Base-by-base conservation (phyloP, 2,329 filamentous ascomycete species). In the Colletotrichum sp. region DNA sequence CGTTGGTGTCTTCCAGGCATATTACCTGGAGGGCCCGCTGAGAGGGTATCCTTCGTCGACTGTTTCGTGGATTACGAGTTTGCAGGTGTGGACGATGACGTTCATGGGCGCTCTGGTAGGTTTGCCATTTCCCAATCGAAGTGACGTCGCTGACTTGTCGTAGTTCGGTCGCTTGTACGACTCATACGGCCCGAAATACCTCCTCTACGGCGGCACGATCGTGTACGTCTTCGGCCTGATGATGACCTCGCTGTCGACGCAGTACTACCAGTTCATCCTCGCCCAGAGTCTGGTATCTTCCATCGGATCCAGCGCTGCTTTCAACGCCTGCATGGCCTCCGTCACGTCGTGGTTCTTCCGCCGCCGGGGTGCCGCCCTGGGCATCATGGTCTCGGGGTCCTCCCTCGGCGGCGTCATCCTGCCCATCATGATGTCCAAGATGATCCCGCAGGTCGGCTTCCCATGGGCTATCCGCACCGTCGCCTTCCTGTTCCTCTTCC, bases 161-260 rank as follows among this genome's bases (percentile, higher is more conserved):
- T 75, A 83, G 73, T 92, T 86, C 67, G 93, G 94, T 2, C 90
- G 89, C 55, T 63, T 93, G 13, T 94, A 91, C 79, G 93, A 95
- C 82, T 90, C 87, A 77, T 90, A 91, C 78, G 93, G 93, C 3
- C 92, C 93, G 1, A 87, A 88, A 52, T 90, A 86, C 75, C 85
- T 95, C 6, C 84, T 93, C 16, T 77, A 89, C 22, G 79, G 84
- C 68, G 92, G 92, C 34, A 88, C 88, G 6, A 79, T 92, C 75
- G 81, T 90, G 73, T 91, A 93, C 82, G 87, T 94, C 77, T 90
- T 94, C 62, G 90, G 91, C 29, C 83, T 94, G 22, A 93, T 94
- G 91, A 93, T 94, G 91, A 87, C 89, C 0, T 91, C 89, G 19
- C 84, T 94, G 12, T 84, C 85, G 6, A 82, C 78, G 3, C 65